Evolutionary conservation across 306 rosid species (phyloP).

Genomic region (Myrica gale): DNA sequence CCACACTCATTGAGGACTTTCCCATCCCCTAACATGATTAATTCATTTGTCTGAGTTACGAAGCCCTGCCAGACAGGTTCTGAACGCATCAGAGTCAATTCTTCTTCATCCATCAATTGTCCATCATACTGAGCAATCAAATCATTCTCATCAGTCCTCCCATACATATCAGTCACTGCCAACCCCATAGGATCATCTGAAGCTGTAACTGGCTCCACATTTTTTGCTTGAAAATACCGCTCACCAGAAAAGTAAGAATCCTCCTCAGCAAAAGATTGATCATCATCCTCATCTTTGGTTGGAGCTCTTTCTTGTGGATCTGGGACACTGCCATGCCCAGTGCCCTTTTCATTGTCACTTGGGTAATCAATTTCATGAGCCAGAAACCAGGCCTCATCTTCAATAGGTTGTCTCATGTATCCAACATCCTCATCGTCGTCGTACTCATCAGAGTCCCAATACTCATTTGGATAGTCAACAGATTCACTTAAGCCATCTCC

Average conservation of each 20-base stretch:
- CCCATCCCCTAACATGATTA: constrained; percentile 73
- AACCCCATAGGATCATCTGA: constrained; percentile 72
- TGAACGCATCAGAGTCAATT: constrained; percentile 74
- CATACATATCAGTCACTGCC: constrained; percentile 68
- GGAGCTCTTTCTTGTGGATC: constrained; percentile 77
- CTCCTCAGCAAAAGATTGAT: constrained; percentile 95
- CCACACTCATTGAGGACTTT: constrained; percentile 56
- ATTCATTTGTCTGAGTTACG: constrained; percentile 78
- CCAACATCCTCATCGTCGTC: constrained; percentile 94
- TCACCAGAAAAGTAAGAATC: constrained; percentile 94
- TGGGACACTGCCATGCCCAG: constrained; percentile 81
- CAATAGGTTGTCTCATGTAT: constrained; percentile 97
- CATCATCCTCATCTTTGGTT: constrained; percentile 86
- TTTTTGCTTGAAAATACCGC: constrained; percentile 69
- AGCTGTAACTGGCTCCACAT: constrained; percentile 60
- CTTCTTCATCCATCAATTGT: constrained; percentile 87
- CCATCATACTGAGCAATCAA: constrained; percentile 84
- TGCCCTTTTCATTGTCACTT: constrained; percentile 94
- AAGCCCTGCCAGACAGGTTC: constrained; percentile 98
- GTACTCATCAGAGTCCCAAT: constrained; percentile 99
- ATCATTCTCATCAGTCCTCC: constrained; percentile 58
- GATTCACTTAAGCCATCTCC: constrained; percentile 94
- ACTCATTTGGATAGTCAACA: constrained; percentile 83
- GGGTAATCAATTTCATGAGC: constrained; percentile 99
- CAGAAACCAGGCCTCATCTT: constrained; percentile 98